These are phyloP conservation scores for Neofusicoccum ribis DNA, from an alignment of 2,329 filamentous ascomycete genomes.

Conservation along the genomic window DNA sequence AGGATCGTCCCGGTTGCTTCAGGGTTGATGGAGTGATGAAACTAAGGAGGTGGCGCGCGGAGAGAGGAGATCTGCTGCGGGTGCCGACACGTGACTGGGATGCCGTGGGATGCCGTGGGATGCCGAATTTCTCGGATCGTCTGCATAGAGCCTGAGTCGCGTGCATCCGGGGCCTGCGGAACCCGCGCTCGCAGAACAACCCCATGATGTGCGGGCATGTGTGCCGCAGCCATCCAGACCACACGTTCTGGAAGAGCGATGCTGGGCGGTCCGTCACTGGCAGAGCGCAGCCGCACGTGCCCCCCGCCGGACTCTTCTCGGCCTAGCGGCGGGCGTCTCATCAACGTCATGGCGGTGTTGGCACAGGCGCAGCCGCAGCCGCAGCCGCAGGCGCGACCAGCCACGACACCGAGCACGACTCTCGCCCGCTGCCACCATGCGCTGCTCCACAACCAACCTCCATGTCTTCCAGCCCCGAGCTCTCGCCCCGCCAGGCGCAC, in stretches of 20 bases:
- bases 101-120: not conserved
- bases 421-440: not conserved
- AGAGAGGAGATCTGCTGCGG: not conserved
- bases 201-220: not conserved
- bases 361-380: not conserved
- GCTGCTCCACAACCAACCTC: not conserved
- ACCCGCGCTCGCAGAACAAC: no score
- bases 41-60: not conserved
- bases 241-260: no score
- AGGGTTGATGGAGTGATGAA: not conserved
- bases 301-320: not conserved
- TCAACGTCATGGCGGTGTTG: conserved; percentile 6
- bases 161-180: not conserved
- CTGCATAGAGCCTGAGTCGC: not conserved
- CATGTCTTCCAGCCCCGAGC: conserved; percentile 24
- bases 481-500: conserved; percentile 49
- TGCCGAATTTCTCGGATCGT: not conserved
- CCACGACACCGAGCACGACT: not conserved
- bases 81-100: not conserved
- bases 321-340: not conserved
- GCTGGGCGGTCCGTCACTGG: no score
- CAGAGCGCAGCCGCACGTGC: not conserved
- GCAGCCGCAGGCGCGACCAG: not conserved
- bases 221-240: not conserved
- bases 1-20: not conserved